These are phyloP conservation scores for Trapa incisa DNA, from an alignment of 345 rosid species.

Conservation along the genomic window DNA sequence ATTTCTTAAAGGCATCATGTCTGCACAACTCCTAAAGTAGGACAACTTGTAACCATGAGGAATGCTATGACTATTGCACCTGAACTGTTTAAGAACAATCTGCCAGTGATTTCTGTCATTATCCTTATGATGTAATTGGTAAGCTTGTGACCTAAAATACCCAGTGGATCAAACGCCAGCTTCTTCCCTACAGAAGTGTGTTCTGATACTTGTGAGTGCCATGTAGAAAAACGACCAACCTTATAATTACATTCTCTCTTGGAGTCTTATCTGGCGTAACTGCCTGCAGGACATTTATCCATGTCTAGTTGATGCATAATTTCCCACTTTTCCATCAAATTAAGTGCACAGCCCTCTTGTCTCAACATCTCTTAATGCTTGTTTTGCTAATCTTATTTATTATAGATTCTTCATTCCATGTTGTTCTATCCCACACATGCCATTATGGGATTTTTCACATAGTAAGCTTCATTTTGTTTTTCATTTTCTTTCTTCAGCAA, in stretches of 20 bases:
- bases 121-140: background rate
- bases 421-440: background rate
- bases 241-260: background rate
- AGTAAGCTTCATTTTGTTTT: background rate
- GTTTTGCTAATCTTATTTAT: background rate
- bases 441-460: background rate
- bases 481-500: conserved; percentile 34
- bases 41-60: background rate
- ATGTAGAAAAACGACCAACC: background rate
- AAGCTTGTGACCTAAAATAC: background rate
- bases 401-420: background rate
- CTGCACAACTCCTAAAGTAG: background rate
- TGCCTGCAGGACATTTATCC: background rate
- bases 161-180: background rate
- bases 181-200: background rate
- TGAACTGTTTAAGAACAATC: background rate
- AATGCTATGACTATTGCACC: background rate
- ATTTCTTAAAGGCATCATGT: background rate
- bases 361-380: background rate
- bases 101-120: background rate
- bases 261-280: background rate
- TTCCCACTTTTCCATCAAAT: background rate
- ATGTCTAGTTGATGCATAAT: background rate
- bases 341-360: background rate
- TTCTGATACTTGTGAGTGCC: background rate